Conservation (phyloP, 306 rosid species). For the Vigna nakashimae region DNA sequence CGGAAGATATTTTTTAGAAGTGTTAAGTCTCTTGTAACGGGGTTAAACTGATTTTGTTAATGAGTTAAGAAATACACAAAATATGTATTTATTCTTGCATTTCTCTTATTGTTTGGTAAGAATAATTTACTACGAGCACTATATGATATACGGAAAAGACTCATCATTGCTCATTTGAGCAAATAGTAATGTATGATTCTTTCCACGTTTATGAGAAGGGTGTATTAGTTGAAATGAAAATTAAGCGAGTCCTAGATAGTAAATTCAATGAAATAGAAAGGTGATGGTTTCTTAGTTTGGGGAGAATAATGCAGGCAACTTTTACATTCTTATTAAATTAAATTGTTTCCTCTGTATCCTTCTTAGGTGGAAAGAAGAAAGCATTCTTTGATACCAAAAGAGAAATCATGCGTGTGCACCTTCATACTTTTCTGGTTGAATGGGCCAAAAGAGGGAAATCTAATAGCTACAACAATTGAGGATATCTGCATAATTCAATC, state of each 20-base stretch:
- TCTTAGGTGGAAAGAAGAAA: constrained; percentile 57
- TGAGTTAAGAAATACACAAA: too few relatives aligned
- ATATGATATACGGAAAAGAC: not conserved
- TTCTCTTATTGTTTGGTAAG: too few relatives aligned
- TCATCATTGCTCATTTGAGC: too few relatives aligned
- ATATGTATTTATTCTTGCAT: too few relatives aligned
- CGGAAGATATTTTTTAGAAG: too few relatives aligned
- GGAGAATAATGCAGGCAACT: not conserved
- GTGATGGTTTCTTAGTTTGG: too few relatives aligned
- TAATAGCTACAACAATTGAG: constrained; percentile 42
- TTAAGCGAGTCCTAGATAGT: too few relatives aligned
- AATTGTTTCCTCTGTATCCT: not conserved
- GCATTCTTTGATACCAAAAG: constrained; percentile 53
- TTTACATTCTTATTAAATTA: not conserved
- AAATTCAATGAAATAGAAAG: too few relatives aligned
- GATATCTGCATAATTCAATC: constrained; percentile 61
- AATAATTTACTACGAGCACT: not conserved
- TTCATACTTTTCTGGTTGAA: constrained; percentile 66
- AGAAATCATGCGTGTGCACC: constrained; percentile 64
- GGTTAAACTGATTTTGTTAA: too few relatives aligned
- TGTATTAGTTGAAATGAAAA: not conserved
- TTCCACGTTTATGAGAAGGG: not conserved
- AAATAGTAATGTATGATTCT: too few relatives aligned
- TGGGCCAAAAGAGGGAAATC: constrained; percentile 60
- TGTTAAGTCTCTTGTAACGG: too few relatives aligned